A percentile compares a stretch with the other conserved stretches of the same genome.
phyloP scores from a whole-genome alignment of 495 filamentous ascomycete genomes.

The Lineolata rhizophorae region DNA sequence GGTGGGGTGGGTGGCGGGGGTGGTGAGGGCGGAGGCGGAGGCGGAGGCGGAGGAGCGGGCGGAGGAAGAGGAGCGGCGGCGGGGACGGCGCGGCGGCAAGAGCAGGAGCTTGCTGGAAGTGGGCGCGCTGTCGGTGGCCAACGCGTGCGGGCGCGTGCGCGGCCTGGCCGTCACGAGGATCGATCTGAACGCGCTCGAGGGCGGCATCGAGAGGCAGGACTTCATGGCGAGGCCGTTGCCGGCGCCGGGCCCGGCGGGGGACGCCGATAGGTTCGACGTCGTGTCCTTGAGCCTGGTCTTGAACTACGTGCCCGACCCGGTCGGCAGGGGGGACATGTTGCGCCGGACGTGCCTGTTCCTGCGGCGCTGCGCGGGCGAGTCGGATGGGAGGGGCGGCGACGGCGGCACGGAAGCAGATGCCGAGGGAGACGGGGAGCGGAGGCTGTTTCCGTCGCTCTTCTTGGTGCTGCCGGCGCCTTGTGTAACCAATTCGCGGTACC shows the following conservation, averaged over 20 bases:
- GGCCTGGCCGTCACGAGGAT: conserved; percentile 62
- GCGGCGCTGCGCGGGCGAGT: conserved; percentile 9
- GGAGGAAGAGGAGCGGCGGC: no score
- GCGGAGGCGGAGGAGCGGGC: no score
- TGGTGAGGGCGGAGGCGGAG: conserved; percentile 9
- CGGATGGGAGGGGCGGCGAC: conserved; percentile 6
- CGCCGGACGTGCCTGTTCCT: conserved; percentile 49
- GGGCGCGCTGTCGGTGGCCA: conserved; percentile 66
- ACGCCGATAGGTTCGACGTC: conserved; percentile 53
- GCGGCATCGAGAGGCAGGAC: conserved; percentile 66
- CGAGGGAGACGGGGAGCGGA: conserved; percentile 6
- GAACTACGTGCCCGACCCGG: conserved; percentile 70
- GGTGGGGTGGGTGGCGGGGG: conserved; percentile 56
- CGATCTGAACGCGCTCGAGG: conserved; percentile 69
- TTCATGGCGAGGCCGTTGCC: conserved; percentile 84
- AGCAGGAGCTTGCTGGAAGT: conserved; percentile 48
- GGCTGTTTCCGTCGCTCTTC: conserved; percentile 56
- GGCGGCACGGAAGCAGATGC: background rate
- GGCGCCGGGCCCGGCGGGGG: conserved; percentile 27
- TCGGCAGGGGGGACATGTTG: conserved; percentile 72
- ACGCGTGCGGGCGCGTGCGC: conserved; percentile 53
- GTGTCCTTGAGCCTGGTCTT: conserved; percentile 88
- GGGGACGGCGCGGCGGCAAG: background rate
- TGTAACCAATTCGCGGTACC: conserved; percentile 76
- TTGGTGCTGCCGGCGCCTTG: conserved; percentile 80